Evolutionary conservation across 352 stramenopile species (phyloP).

Genomic region (Pythium dissotocum): DNA sequence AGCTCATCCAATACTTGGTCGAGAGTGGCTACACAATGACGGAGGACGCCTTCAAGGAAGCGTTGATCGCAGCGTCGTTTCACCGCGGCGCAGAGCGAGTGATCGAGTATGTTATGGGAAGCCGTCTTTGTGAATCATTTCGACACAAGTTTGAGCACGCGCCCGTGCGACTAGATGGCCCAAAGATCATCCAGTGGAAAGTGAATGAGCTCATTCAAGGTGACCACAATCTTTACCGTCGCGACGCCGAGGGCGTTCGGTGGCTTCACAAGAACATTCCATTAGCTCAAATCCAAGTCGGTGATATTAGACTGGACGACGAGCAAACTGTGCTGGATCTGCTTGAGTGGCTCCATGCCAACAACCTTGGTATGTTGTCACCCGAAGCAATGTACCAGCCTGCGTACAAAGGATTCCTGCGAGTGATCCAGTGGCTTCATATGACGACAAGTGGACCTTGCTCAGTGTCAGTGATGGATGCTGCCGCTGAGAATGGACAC

Average conservation of each 20-base stretch:
- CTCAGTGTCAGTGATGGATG: too few relatives aligned
- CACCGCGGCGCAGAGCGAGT: not conserved
- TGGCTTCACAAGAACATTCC: not conserved
- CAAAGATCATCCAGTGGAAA: not conserved
- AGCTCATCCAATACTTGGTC: not conserved
- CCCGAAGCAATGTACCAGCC: not conserved
- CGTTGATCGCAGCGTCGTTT: not conserved
- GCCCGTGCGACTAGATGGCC: too few relatives aligned
- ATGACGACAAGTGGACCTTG: too few relatives aligned
- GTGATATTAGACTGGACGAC: not conserved
- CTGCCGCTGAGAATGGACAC: too few relatives aligned
- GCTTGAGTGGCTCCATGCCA: not conserved
- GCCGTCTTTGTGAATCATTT: too few relatives aligned
- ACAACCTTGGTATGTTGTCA: not conserved
- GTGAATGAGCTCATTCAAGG: not conserved
- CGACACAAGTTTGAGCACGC: too few relatives aligned
- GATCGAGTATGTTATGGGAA: too few relatives aligned
- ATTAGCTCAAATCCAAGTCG: not conserved
- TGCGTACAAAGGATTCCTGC: not conserved
- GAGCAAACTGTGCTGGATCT: not conserved
- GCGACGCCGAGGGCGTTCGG: not conserved
- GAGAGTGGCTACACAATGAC: too few relatives aligned
- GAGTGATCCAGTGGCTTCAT: constrained; percentile 7
- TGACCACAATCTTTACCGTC: not conserved
- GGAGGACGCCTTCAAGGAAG: not conserved